Conservation (phyloP, 108 stramenopile genomes). For the Stephanodiscus minutulus region DNA sequence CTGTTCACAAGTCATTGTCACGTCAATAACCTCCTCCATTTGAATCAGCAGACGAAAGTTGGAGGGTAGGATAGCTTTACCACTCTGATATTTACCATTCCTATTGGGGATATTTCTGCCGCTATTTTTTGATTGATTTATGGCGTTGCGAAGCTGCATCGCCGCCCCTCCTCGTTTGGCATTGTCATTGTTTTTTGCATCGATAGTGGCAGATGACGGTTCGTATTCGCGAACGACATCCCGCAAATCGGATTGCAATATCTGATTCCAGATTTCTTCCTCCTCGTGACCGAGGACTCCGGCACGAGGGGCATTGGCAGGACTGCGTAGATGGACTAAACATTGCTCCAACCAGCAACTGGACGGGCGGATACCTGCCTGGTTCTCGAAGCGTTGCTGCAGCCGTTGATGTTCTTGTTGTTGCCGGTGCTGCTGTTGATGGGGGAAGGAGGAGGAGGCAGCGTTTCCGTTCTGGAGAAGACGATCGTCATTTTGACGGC, state of each 20-base stretch:
- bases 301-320: not conserved
- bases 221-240: constrained; percentile 67
- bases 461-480: not conserved
- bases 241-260: constrained; percentile 72
- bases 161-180: not conserved
- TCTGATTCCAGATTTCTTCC: constrained; percentile 59
- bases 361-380: constrained; percentile 33
- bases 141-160: constrained; percentile 40
- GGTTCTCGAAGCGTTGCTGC: constrained; percentile 16
- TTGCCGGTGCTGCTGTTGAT: not conserved
- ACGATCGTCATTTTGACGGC: not conserved
- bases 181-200: not conserved
- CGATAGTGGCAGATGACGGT: constrained; percentile 7
- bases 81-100: not conserved
- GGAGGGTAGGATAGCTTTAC: constrained; percentile 36
- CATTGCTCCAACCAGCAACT: constrained; percentile 30
- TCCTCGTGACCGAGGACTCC: not conserved
- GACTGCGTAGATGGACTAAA: constrained; percentile 15
- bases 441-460: not conserved
- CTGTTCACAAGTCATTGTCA: constrained; percentile 51
- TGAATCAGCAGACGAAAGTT: constrained; percentile 64
- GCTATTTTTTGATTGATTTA: constrained; percentile 25
- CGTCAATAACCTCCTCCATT: constrained; percentile 72
- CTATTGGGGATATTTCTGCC: constrained; percentile 1
- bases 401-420: not conserved